A percentile compares a stretch with the other conserved stretches of the same genome.
phyloP scores from a whole-genome alignment of 768 basidiomycete genomes.

The Cubamyces sp. region DNA sequence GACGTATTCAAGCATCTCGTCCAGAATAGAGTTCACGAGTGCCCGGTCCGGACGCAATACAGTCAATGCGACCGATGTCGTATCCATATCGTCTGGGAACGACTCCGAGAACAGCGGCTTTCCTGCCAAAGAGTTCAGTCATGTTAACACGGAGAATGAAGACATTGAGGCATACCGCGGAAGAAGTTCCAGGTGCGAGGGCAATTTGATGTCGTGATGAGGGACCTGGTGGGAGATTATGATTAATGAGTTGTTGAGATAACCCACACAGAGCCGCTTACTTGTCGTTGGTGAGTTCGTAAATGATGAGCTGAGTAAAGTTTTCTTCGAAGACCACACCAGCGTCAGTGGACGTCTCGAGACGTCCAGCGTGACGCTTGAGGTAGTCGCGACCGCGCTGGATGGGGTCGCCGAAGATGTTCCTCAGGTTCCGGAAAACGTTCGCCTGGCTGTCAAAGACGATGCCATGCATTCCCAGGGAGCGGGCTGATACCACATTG shows the following conservation, averaged over 20 bases:
- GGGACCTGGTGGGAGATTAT: conserved; percentile 36
- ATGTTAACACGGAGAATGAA: background rate
- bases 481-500: conserved; percentile 60
- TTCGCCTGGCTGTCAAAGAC: conserved; percentile 43
- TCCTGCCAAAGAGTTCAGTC: conserved; percentile 1
- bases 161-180: conserved; percentile 37
- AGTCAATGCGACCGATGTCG: conserved; percentile 57
- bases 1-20: conserved; percentile 58
- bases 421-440: conserved; percentile 51
- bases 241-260: conserved; percentile 37
- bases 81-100: conserved; percentile 61
- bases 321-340: conserved; percentile 52
- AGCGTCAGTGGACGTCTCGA: conserved; percentile 49
- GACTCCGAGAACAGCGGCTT: conserved; percentile 26
- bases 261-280: conserved; percentile 50
- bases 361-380: conserved; percentile 41
- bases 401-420: conserved; percentile 51
- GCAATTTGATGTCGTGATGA: conserved; percentile 43
- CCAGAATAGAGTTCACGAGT: conserved; percentile 49
- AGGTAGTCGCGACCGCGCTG: conserved; percentile 48
- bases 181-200: conserved; percentile 61
- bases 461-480: conserved; percentile 58
- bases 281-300: conserved; percentile 54
- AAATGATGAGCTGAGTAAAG: conserved; percentile 61
- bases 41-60: conserved; percentile 40